Conservation (phyloP, 208 protist species). For the Trypanosoma conorhini region DNA sequence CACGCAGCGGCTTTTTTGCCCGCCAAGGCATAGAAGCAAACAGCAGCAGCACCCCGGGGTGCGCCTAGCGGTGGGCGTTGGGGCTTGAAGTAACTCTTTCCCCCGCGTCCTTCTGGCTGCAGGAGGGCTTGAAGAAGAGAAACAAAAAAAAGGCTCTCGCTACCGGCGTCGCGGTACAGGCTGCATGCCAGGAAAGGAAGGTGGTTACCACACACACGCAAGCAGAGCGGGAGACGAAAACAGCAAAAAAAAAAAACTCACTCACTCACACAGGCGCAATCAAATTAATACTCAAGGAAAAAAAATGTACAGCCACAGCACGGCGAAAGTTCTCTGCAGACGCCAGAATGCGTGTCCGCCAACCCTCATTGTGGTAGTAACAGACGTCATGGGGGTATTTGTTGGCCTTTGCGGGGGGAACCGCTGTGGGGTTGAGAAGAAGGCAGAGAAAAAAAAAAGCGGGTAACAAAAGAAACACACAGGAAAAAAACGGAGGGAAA, state of each 20-base stretch:
- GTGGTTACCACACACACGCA: neutral
- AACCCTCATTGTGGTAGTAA: neutral
- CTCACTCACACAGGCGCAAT: neutral
- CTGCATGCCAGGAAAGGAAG: neutral
- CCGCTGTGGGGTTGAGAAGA: neutral
- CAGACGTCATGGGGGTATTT: neutral
- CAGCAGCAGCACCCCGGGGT: neutral
- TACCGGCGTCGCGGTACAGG: neutral
- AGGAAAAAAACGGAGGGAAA: conserved; percentile 4
- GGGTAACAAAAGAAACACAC: neutral
- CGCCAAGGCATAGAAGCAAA: neutral
- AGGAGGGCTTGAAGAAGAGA: neutral
- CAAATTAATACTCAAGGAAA: neutral
- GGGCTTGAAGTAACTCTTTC: neutral
- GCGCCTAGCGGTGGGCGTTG: neutral
- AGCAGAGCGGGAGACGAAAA: neutral
- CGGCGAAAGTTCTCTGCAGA: neutral
- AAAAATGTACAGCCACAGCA: neutral
- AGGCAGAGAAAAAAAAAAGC: neutral
- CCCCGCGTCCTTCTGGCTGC: neutral
- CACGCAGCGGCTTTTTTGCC: neutral
- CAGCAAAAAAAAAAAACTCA: neutral
- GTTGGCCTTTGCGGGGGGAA: neutral
- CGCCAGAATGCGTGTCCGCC: neutral
- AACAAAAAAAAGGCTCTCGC: neutral